Percentiles rank a stretch among this genome's conserved stretches.
Evolutionary conservation across 768 basidiomycete species (phyloP).

Genomic region (Crassisporium funariophilum): DNA sequence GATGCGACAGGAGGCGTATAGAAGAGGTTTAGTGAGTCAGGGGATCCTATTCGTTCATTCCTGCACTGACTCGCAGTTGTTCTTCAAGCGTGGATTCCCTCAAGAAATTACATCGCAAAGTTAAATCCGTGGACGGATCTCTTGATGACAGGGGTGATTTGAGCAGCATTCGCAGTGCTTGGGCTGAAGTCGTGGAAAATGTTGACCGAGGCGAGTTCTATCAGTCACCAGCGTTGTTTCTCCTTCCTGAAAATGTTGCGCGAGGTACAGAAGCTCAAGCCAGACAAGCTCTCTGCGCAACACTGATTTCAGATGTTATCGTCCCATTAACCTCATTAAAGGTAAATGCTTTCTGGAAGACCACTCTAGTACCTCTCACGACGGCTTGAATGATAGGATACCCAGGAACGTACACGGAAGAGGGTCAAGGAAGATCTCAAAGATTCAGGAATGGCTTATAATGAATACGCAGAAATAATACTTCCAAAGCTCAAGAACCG

Average conservation of each 20-base stretch:
- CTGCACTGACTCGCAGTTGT: constrained; percentile 5
- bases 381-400: constrained; percentile 54
- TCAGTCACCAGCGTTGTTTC: neutral
- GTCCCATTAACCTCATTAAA: constrained; percentile 66
- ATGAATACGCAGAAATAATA: constrained; percentile 78
- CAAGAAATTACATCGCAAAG: constrained; percentile 69
- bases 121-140: constrained; percentile 66
- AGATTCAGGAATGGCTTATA: constrained; percentile 72
- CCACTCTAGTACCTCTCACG: constrained; percentile 6
- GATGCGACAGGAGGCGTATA: constrained; percentile 64
- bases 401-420: constrained; percentile 89
- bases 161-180: constrained; percentile 68
- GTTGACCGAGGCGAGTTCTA: constrained; percentile 70
- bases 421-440: constrained; percentile 91
- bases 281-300: constrained; percentile 74
- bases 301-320: constrained; percentile 74
- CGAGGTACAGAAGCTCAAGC: constrained; percentile 72
- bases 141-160: constrained; percentile 74
- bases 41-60: neutral
- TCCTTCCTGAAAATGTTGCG: constrained; percentile 8
- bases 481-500: constrained; percentile 79
- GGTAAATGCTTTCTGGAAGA: constrained; percentile 37
- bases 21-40: constrained; percentile 85
- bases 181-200: constrained; percentile 85
- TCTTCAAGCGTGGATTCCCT: constrained; percentile 69